A percentile compares a stretch with the other conserved stretches of the same genome.
These are phyloP conservation scores for Aureobasidium uvarum DNA, from an alignment of 2,329 filamentous ascomycete species.

Conservation along the genomic window DNA sequence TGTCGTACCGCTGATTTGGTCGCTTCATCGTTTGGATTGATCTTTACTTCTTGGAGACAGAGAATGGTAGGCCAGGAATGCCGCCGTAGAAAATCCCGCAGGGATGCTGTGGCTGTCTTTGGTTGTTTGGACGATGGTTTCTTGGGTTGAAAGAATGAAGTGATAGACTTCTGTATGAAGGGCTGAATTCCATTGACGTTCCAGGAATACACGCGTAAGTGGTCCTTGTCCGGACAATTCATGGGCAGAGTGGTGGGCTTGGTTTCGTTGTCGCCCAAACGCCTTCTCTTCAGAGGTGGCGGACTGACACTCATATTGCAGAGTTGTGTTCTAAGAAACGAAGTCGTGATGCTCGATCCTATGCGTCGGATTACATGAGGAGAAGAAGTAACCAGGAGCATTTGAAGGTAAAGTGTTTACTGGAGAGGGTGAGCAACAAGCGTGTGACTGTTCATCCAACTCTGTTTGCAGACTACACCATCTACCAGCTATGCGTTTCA, in stretches of 20 bases:
- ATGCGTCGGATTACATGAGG: background rate
- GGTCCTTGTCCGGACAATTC: background rate
- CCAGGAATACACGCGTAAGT: constrained; percentile 48
- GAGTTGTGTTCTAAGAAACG: background rate
- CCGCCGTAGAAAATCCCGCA: constrained; percentile 46
- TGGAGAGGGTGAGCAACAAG: background rate
- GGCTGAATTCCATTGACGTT: constrained; percentile 51
- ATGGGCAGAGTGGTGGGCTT: background rate
- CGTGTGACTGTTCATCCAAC: background rate
- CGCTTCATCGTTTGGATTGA: constrained; percentile 42
- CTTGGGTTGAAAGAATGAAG: constrained; percentile 40
- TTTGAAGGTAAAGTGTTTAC: background rate
- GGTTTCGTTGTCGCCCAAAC: constrained; percentile 2
- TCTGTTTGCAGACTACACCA: background rate
- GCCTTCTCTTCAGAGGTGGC: constrained; percentile 36
- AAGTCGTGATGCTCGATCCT: background rate
- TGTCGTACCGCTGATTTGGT: constrained; percentile 43
- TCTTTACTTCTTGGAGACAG: constrained; percentile 53
- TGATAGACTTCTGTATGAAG: constrained; percentile 45
- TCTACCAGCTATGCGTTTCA: background rate
- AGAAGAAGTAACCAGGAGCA: background rate
- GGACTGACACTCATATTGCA: constrained; percentile 33
- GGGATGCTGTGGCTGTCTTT: constrained; percentile 32
- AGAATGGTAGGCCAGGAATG: constrained; percentile 49
- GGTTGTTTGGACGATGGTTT: background rate